These are phyloP conservation scores for Lachancea fermentati DNA, from an alignment of 805 yeast genomes.

Conservation along the genomic window DNA sequence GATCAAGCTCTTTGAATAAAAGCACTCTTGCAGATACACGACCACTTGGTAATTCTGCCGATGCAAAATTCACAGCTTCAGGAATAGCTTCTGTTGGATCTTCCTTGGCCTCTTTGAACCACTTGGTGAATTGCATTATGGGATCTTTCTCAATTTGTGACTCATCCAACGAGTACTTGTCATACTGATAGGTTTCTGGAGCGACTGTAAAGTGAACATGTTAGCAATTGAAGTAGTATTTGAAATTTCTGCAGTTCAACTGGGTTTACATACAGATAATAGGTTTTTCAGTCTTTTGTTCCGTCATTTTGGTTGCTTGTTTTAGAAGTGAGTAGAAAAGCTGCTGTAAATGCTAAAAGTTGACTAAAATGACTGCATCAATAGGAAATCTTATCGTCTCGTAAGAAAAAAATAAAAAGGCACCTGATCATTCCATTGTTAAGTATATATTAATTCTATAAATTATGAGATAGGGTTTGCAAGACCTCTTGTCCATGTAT, in stretches of 20 bases:
- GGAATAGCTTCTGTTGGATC: conserved; percentile 56
- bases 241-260: neutral
- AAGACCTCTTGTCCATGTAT: conserved; percentile 52
- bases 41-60: conserved; percentile 87
- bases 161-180: conserved; percentile 54
- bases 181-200: conserved; percentile 84
- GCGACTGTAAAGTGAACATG: conserved; percentile 48
- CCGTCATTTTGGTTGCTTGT: conserved; percentile 2
- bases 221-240: conserved; percentile 24
- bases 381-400: no score
- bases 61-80: conserved; percentile 81
- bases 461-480: neutral
- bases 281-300: conserved; percentile 5
- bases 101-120: conserved; percentile 76
- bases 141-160: conserved; percentile 54
- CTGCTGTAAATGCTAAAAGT: no score
- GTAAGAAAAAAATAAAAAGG: no score
- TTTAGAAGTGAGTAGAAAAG: neutral
- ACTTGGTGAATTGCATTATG: conserved; percentile 66
- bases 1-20: conserved; percentile 83
- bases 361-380: no score
- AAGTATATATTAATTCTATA: no score
- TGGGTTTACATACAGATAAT: conserved; percentile 5
- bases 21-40: conserved; percentile 80
- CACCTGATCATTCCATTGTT: no score